phyloP scores from a whole-genome alignment of 805 yeast genomes.

The Debaryomyces prosopidis region DNA sequence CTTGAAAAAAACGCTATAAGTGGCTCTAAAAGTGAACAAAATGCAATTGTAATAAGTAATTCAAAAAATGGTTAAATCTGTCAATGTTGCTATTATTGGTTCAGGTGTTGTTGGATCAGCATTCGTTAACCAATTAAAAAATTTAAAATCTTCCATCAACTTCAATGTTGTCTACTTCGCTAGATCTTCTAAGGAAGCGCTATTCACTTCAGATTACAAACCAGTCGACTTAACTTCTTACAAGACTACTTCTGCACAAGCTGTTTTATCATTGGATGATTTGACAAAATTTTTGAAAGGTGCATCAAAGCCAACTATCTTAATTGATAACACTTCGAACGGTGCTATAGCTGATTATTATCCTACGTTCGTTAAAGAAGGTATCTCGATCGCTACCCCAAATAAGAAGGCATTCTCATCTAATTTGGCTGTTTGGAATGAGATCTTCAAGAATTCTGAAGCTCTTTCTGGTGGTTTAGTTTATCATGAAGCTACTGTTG shows the following conservation, averaged over 20 bases:
- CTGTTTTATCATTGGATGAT: constrained; percentile 55
- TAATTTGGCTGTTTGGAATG: constrained; percentile 71
- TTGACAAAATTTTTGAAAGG: constrained; percentile 62
- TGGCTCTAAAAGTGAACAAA: neutral
- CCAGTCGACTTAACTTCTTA: constrained; percentile 69
- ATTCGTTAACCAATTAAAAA: constrained; percentile 76
- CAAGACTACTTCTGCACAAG: constrained; percentile 48
- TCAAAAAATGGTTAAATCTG: constrained; percentile 29
- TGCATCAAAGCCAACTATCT: constrained; percentile 73
- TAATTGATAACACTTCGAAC: constrained; percentile 94
- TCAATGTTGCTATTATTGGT: constrained; percentile 52
- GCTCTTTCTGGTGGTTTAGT: constrained; percentile 66
- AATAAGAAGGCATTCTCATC: constrained; percentile 96
- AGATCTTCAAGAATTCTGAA: constrained; percentile 58
- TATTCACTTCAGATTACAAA: constrained; percentile 65
- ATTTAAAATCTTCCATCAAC: constrained; percentile 57
- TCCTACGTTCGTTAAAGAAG: constrained; percentile 68
- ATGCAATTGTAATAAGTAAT: neutral
- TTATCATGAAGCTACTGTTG: constrained; percentile 98
- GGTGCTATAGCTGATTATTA: constrained; percentile 74
- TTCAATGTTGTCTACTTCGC: constrained; percentile 83
- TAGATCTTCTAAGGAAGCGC: constrained; percentile 64
- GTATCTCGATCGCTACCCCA: constrained; percentile 95
- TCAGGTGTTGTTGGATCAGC: constrained; percentile 97
- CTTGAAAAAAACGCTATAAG: neutral